A percentile compares a stretch with the other conserved stretches of the same genome.
Conservation (phyloP, 352 stramenopile species). For the Elongisporangium senticosum region DNA sequence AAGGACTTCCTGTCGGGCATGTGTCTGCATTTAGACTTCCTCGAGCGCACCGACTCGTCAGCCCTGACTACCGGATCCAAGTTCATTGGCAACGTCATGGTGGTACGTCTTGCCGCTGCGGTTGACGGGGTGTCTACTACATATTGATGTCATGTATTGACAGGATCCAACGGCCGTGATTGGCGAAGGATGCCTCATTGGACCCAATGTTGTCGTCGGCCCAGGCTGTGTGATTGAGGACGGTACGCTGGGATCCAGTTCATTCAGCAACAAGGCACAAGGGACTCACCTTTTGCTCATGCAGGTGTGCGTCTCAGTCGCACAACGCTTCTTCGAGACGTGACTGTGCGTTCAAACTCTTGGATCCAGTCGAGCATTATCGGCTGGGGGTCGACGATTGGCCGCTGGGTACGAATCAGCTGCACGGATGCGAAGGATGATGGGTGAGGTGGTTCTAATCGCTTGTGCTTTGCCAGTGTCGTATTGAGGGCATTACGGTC, state of each 20-base stretch:
- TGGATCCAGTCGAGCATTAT: slow-evolving; percentile 89
- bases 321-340: slow-evolving; percentile 69
- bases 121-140: not conserved
- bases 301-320: slow-evolving; percentile 76
- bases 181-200: slow-evolving; percentile 74
- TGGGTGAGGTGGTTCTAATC: not conserved
- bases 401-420: slow-evolving; percentile 54
- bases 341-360: slow-evolving; percentile 74
- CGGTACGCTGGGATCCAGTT: slow-evolving; percentile 19
- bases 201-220: slow-evolving; percentile 82
- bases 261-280: not conserved
- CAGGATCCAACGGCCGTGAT: slow-evolving; percentile 71
- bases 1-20: slow-evolving; percentile 88
- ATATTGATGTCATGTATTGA: not conserved
- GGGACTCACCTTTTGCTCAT: not conserved
- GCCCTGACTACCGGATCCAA: slow-evolving; percentile 54
- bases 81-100: slow-evolving; percentile 83
- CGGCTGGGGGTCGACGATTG: slow-evolving; percentile 84
- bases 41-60: slow-evolving; percentile 41
- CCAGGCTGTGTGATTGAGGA: slow-evolving; percentile 82
- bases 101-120: slow-evolving; percentile 22
- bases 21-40: slow-evolving; percentile 77
- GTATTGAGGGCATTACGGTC: slow-evolving; percentile 79
- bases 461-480: slow-evolving; percentile 39
- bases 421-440: not conserved